Base-by-base conservation (phyloP, 306 rosid genomes). In the Gleditsia sinensis region DNA sequence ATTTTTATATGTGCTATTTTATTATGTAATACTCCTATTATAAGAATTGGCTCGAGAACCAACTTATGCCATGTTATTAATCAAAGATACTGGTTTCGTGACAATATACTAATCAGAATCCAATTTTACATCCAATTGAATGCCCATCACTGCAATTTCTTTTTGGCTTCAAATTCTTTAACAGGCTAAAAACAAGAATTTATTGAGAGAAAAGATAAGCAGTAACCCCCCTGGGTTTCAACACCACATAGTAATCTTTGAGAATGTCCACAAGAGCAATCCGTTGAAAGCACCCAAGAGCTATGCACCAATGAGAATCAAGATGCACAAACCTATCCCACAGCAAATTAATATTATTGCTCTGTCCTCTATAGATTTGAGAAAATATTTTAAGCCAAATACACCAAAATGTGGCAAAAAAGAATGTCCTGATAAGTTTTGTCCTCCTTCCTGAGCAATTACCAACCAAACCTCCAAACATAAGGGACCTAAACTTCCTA, bases 51-150 rank as follows among this genome's bases (percentile, higher is more conserved):
- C 65, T 65, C 19, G 40, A 59, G 27, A 30, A 51, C 30, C 21
- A 71, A 53, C 50, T 75, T 28, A 32, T 42, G 53, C 7, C 42
- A 36, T 36, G 42, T 55, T 9, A 40, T 71, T 78, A 61, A 71
- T 71, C 50, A 42, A 43, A 51, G 62, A 25, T 55, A 55, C 68
- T 14, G 39, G 49, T 46, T 65, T 76, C 45, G n/a, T 67, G 12
- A 19, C n/a, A 55, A 30, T 55, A 24, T 55, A 67, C 42, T 50
- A 14, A 76, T 54, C 53, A 66, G 45, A 54, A 65, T 66, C 25
- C 54, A 37, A 9, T 75, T 51, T 27, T 13, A 5, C 30, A 61
- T 33, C 46, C 33, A 45, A 45, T 46, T 72, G 45, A 34, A 49
- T 62, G 51, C 21, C 53, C 63, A n/a, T n/a, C 12, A 30, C 23